Conservation (phyloP, 208 protist species). For the Wallacemonas rigidus region DNA sequence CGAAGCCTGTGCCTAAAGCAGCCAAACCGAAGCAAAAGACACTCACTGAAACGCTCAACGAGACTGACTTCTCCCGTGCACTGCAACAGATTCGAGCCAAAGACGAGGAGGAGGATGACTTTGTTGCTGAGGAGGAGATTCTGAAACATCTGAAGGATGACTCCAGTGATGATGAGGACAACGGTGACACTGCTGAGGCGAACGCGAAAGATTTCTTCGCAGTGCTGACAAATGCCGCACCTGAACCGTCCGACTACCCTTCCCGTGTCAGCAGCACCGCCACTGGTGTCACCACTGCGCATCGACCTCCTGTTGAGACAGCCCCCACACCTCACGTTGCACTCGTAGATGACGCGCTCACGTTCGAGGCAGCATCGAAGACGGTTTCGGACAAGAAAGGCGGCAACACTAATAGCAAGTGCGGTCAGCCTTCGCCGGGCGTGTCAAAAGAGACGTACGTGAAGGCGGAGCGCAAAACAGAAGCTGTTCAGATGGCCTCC, state of each 20-base stretch:
- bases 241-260: constrained; percentile 1
- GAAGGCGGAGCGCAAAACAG: constrained; percentile 9
- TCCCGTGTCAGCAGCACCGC: neutral
- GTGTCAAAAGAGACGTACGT: constrained; percentile 10
- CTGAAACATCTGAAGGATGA: constrained; percentile 49
- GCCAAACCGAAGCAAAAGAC: constrained; percentile 69
- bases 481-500: constrained; percentile 13
- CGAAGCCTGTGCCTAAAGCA: constrained; percentile 21
- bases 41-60: constrained; percentile 54
- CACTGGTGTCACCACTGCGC: neutral
- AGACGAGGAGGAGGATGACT: constrained; percentile 51
- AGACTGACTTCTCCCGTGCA: constrained; percentile 68
- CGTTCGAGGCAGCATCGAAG: constrained; percentile 22
- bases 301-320: neutral
- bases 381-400: too few species aligned
- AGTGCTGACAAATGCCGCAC: constrained; percentile 10
- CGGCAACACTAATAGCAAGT: too few species aligned
- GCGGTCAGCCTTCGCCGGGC: constrained; percentile 1
- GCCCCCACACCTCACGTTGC: constrained; percentile 5
- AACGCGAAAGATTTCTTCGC: constrained; percentile 21
- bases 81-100: constrained; percentile 47
- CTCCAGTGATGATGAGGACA: constrained; percentile 39
- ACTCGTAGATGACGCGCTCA: constrained; percentile 27
- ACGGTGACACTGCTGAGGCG: constrained; percentile 18
- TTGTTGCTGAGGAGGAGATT: constrained; percentile 43